phyloP scores from a whole-genome alignment of 2,329 filamentous ascomycete species.

The Aspergillus hiratsukae region DNA sequence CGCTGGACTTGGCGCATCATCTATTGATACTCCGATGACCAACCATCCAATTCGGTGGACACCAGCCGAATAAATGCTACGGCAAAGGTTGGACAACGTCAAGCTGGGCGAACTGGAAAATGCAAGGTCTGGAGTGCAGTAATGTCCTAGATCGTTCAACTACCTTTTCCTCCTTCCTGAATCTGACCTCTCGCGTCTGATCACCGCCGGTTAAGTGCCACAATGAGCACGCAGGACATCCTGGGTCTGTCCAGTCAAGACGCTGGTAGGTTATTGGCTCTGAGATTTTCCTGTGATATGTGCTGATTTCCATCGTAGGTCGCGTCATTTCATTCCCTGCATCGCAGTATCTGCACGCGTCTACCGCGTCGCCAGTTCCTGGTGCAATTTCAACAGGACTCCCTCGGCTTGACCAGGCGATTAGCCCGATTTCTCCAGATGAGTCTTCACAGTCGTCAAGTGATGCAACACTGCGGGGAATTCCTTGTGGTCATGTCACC shows the following conservation, averaged over 20 bases:
- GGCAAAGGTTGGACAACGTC: not conserved
- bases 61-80: not conserved
- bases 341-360: conserved; percentile 33
- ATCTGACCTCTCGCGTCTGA: not conserved
- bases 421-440: conserved; percentile 13
- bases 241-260: conserved; percentile 29
- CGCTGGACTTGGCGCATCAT: not conserved
- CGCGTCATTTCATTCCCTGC: conserved; percentile 33
- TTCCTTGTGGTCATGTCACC: conserved; percentile 71
- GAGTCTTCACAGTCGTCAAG: conserved; percentile 7
- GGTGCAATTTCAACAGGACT: conserved; percentile 42
- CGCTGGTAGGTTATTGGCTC: conserved; percentile 20
- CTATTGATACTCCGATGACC: not conserved
- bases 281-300: not conserved
- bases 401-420: conserved; percentile 42
- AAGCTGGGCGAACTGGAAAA: not conserved
- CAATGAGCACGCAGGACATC: conserved; percentile 27
- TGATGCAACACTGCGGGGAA: conserved; percentile 46
- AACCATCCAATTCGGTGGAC: not conserved
- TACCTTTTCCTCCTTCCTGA: not conserved
- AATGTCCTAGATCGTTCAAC: not conserved
- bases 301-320: conserved; percentile 16
- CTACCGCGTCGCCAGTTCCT: conserved; percentile 12
- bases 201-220: not conserved
- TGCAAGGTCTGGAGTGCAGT: not conserved